These are phyloP conservation scores for Ophiobolus disseminans DNA, from an alignment of 2,329 filamentous ascomycete genomes.

Conservation along the genomic window DNA sequence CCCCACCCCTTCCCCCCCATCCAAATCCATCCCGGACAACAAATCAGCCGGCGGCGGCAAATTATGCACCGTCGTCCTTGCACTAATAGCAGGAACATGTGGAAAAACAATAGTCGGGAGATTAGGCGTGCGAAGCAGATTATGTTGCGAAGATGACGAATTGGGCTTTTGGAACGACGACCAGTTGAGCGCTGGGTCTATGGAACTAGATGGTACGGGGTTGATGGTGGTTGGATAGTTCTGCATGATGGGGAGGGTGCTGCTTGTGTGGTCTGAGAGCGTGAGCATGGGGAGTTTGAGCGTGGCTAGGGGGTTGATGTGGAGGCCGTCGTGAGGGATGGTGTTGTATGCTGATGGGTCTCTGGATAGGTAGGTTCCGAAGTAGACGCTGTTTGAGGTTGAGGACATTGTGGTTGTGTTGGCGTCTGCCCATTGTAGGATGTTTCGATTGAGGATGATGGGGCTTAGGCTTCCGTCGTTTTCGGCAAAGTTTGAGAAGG, in stretches of 20 bases:
- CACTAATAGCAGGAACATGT: constrained; percentile 35
- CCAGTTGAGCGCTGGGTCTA: constrained; percentile 5
- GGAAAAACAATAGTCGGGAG: constrained; percentile 42
- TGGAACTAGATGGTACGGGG: not conserved
- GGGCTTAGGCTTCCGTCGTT: constrained; percentile 27
- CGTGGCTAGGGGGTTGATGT: constrained; percentile 41
- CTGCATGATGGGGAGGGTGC: not conserved
- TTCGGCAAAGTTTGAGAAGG: no score
- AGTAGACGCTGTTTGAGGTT: not conserved
- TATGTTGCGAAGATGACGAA: constrained; percentile 1
- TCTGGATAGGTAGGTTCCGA: not conserved
- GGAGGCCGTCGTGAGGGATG: constrained; percentile 28
- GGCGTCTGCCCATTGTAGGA: constrained; percentile 49
- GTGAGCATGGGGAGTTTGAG: constrained; percentile 36
- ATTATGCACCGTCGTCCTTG: constrained; percentile 35
- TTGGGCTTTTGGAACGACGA: no score
- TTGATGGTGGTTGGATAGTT: not conserved
- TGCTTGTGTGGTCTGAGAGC: no score
- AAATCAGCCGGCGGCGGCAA: constrained; percentile 44
- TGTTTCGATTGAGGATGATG: constrained; percentile 47
- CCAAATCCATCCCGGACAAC: constrained; percentile 33
- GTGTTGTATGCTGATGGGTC: constrained; percentile 16
- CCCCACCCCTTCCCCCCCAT: constrained; percentile 7
- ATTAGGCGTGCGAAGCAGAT: constrained; percentile 33
- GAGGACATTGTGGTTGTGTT: constrained; percentile 16